Base-by-base conservation (phyloP, 2,329 filamentous ascomycete genomes). In the Fulvia fulva region DNA sequence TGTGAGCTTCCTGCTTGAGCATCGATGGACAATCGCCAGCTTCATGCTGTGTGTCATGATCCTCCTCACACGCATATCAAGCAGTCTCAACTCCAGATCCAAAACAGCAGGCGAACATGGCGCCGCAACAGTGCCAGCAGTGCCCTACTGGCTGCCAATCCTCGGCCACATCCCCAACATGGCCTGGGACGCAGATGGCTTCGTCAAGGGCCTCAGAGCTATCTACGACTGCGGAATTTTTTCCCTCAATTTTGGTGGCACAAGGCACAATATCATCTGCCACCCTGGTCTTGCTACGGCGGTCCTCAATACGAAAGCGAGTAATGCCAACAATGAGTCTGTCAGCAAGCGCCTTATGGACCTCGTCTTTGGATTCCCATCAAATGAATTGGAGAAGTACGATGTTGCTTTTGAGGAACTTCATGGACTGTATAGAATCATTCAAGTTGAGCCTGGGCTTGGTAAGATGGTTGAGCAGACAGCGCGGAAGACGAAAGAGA, bases 111-210 rank as follows among this genome's bases (percentile, higher is more conserved):
- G 37, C 23, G 28, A 59, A 22, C 56, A 70, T 64, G 69, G 67
- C 51, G 56, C 63, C 21, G 60, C 63, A 34, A 64, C 60, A 25
- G 57, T 65, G 6, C 64, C 66, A 63, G 72, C 71, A 55, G 76
- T 82, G 59, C 79, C 79, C 70, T 87, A 87, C 70, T 87, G 82
- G 81, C 69, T 87, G 7, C 84, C 84, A 1, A 75, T 80, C 53
- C 34, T 86, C 8, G 81, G 83, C 41, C 82, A 87, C 73, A 75
- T 78, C 6, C 64, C 80, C 21, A 80, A 84, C 63, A 73, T 78
- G 63, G 70, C 77, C 21, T 74, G 78, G 65, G 68, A 78, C 43
- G 76, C 77, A 51, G 71, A 78, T 43, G 65, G 66, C 11, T 79
- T 81, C 63, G 67, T 82, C 59, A 70, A 71, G 41, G 72, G 71